Evolutionary conservation across 352 stramenopile species (phyloP), one percentile per base, ranked within the genome.

Genomic region (Globisporangium nodosum): DNA sequence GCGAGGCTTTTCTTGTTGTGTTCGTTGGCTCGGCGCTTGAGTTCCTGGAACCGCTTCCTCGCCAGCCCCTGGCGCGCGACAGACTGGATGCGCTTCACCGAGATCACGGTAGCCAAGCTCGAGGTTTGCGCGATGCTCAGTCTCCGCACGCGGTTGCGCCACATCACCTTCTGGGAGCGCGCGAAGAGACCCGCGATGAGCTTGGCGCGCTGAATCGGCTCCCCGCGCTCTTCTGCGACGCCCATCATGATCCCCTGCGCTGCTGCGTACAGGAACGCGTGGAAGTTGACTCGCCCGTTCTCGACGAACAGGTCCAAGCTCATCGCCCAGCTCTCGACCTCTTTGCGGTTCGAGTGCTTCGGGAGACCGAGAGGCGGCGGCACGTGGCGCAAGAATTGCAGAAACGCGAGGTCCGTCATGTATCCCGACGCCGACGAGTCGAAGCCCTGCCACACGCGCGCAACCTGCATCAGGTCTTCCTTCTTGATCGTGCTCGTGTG

Each of bases 311-410:
- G 37, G 47, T 77, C 58, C 15, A 81, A 50, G 5, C 55, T 49
- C 56, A 61, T 66, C 6, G 65, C 64, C 69, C 69, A 81, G 6
- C 43, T 50, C 39, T 76, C 71, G 20, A 80, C 45, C 13, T 80
- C 71, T 18, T 52, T 57, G 11, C 68, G 65, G n/a, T 51, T 49
- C 2, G 63, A 33, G 15, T 64, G 43, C 46, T 60, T 61, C 3
- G 66, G 67, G 0, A 81, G 52, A 7, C 74, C 74, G 2, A 84
- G 54, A 6, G 74, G 74, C 33, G 65, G 71, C 1, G 69, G 69
- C 12, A 84, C 60, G 27, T 70, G 54, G 16, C 61, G 70, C 20
- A 79, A 42, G 27, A 84, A 73, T 13, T 65, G 64, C 33, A 79
- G 57, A 18, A 84, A 77, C 2, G 65, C 54, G 61, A 81, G 71